Percentiles rank a stretch among this genome's conserved stretches.
phyloP scores from a whole-genome alignment of 2,329 filamentous ascomycete genomes.

The Ilyonectria robusta region DNA sequence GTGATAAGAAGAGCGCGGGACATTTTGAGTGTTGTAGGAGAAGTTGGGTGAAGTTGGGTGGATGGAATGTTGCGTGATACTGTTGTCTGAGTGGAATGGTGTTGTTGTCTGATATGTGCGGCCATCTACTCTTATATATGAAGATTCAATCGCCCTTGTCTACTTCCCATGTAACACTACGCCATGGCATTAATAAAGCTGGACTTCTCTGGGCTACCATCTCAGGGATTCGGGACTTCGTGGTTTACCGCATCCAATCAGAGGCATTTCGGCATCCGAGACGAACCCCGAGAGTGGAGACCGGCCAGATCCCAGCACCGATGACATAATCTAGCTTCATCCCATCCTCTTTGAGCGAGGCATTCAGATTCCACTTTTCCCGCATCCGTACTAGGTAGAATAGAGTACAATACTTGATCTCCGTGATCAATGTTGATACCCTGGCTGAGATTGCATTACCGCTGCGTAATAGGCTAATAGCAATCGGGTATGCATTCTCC shows the following conservation, averaged over 20 bases:
- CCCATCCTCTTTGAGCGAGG: too few relatives aligned
- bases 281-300: not conserved
- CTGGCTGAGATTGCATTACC: too few relatives aligned
- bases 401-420: too few relatives aligned
- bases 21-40: conserved; percentile 28
- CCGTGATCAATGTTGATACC: too few relatives aligned
- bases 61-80: not conserved
- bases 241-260: conserved; percentile 12
- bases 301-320: too few relatives aligned
- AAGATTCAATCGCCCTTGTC: not conserved
- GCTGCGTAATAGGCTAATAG: too few relatives aligned
- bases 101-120: too few relatives aligned
- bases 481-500: too few relatives aligned
- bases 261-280: not conserved
- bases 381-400: too few relatives aligned
- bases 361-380: too few relatives aligned
- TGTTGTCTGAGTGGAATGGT: not conserved
- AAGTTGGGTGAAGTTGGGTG: not conserved
- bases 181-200: not conserved
- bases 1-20: conserved; percentile 51
- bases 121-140: not conserved
- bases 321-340: too few relatives aligned
- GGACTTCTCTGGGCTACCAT: not conserved
- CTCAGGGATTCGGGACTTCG: not conserved
- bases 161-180: too few relatives aligned